phyloP scores from a whole-genome alignment of 148 eudicot species.

The Chenopodium berlandieri region DNA sequence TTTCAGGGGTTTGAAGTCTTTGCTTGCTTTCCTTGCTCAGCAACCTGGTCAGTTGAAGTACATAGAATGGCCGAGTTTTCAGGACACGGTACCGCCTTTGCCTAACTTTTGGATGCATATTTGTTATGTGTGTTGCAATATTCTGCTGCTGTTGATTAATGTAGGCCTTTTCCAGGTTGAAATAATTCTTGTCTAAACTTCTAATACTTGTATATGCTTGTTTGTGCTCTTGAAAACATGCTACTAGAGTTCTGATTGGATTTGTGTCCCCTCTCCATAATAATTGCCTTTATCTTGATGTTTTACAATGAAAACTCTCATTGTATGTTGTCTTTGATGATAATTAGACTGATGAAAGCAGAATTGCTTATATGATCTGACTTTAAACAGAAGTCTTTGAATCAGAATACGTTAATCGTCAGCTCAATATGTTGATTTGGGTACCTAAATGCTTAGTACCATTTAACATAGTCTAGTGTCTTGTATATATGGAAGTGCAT shows the following conservation, averaged over 20 bases:
- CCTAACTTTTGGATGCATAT: not conserved
- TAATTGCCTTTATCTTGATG: too few species aligned
- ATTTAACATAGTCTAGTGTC: not conserved
- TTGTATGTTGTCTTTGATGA: not conserved
- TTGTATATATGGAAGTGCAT: not conserved
- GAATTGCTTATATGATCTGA: not conserved
- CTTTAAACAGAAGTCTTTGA: not conserved
- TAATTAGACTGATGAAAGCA: too few species aligned
- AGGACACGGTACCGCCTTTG: slow-evolving; percentile 52
- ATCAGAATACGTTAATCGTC: too few species aligned
- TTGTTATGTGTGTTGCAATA: not conserved
- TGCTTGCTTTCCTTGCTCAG: slow-evolving; percentile 45
- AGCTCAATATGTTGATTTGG: not conserved
- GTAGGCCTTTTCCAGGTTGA: not conserved
- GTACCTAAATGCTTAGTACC: not conserved
- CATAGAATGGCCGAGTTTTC: slow-evolving; percentile 83
- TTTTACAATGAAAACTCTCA: not conserved
- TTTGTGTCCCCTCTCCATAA: too few species aligned
- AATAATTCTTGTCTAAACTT: not conserved
- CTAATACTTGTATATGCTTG: not conserved
- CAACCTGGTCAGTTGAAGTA: slow-evolving; percentile 67
- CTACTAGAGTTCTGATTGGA: not conserved
- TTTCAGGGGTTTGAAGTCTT: slow-evolving; percentile 38
- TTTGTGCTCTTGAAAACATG: not conserved
- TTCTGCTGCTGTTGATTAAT: not conserved